Percentiles rank a stretch among this genome's conserved stretches.
Evolutionary conservation across 1,284 basidiomycete genomes (phyloP).

Genomic region (Tremellales sp.): DNA sequence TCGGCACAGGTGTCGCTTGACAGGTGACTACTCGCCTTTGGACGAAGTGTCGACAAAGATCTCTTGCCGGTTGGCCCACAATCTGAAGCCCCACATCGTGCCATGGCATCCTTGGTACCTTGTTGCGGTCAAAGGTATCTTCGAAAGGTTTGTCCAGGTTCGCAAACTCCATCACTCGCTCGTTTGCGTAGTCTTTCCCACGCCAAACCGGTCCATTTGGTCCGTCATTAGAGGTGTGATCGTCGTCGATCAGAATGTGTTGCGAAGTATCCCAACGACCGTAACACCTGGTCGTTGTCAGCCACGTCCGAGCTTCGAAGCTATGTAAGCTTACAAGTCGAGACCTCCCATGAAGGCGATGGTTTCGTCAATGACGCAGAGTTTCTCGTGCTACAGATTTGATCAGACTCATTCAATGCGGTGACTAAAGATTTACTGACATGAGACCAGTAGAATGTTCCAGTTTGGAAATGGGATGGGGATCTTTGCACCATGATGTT

Average conservation of each 20-base stretch:
- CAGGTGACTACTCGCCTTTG: slow-evolving; percentile 50
- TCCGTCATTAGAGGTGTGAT: slow-evolving; percentile 55
- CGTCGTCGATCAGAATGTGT: slow-evolving; percentile 85
- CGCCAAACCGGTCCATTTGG: slow-evolving; percentile 74
- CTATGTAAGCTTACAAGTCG: slow-evolving; percentile 63
- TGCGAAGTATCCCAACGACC: slow-evolving; percentile 96
- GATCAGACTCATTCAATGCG: neutral
- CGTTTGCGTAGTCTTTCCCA: slow-evolving; percentile 71
- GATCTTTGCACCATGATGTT: slow-evolving; percentile 97
- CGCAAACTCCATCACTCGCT: slow-evolving; percentile 82
- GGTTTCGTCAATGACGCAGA: slow-evolving; percentile 95
- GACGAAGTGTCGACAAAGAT: slow-evolving; percentile 91
- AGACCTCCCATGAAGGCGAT: slow-evolving; percentile 98
- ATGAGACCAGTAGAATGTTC: slow-evolving; percentile 98
- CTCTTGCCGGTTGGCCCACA: slow-evolving; percentile 92
- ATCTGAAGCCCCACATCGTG: slow-evolving; percentile 96
- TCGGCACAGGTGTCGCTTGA: slow-evolving; percentile 11
- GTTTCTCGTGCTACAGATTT: slow-evolving; percentile 78
- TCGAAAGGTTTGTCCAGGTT: slow-evolving; percentile 85
- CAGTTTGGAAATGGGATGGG: slow-evolving; percentile 94
- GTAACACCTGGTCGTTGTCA: slow-evolving; percentile 53
- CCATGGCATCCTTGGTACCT: slow-evolving; percentile 96
- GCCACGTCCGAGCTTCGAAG: slow-evolving; percentile 33
- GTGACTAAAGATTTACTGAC: slow-evolving; percentile 54
- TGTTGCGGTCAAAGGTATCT: slow-evolving; percentile 88